Conservation (phyloP, 1,139 yeast genomes). For the Blastobotrys petasosporus region DNA sequence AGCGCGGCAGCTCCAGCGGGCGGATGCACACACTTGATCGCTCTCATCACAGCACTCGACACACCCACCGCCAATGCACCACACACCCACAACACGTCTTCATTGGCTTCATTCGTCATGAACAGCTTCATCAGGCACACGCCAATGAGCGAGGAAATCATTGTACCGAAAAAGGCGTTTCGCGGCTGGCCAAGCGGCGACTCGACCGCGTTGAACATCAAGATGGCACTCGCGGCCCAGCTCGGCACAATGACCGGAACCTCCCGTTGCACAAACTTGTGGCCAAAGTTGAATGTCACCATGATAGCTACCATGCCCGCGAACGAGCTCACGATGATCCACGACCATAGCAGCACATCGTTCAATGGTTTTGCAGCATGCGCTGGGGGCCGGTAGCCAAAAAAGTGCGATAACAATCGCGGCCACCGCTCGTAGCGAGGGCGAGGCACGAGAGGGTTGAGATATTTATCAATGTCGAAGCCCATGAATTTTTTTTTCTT, state of each 20-base stretch:
- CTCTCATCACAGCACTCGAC: slow-evolving; percentile 52
- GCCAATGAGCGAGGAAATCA: slow-evolving; percentile 50
- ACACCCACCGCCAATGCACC: slow-evolving; percentile 59
- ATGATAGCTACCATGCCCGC: slow-evolving; percentile 48
- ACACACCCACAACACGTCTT: slow-evolving; percentile 49
- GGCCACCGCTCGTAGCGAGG: slow-evolving; percentile 24
- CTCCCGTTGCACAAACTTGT: slow-evolving; percentile 41
- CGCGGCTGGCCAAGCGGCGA: slow-evolving; percentile 68
- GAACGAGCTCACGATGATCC: slow-evolving; percentile 38
- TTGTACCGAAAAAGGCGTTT: slow-evolving; percentile 52
- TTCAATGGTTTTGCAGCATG: slow-evolving; percentile 8
- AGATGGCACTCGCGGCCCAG: slow-evolving; percentile 58
- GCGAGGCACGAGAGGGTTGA: slow-evolving; percentile 21
- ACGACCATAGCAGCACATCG: slow-evolving; percentile 13
- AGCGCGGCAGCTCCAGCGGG: slow-evolving; percentile 73
- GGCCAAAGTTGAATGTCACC: slow-evolving; percentile 45
- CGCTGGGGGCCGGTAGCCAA: slow-evolving; percentile 19
- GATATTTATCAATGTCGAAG: slow-evolving; percentile 21
- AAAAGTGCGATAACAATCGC: slow-evolving; percentile 16
- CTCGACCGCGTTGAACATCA: slow-evolving; percentile 50
- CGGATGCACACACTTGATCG: slow-evolving; percentile 59
- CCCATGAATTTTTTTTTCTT: not conserved
- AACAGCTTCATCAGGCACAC: slow-evolving; percentile 53
- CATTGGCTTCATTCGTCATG: slow-evolving; percentile 26
- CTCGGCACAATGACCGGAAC: slow-evolving; percentile 57